Evolutionary conservation across 2,329 filamentous ascomycete species (phyloP), one percentile per base, ranked within the genome.

Genomic region (Sclerotinia borealis): DNA sequence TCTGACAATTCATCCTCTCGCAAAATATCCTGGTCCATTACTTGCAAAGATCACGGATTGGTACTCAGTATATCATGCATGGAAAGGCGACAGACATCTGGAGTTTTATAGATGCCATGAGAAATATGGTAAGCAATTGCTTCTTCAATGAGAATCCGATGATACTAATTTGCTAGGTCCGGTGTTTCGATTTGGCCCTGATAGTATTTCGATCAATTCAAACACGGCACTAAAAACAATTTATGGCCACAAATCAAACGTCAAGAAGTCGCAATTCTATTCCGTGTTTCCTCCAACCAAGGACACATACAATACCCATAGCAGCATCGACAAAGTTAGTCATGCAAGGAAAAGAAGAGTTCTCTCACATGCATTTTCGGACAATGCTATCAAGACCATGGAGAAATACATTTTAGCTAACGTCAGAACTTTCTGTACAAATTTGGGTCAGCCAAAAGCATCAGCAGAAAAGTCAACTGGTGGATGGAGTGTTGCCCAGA

Each of bases 191-290:
- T 90, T 89, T 68, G 89, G 89, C 0, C 91, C 91, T 50, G 91
- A 92, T 75, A 85, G 84, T 65, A 78, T 96, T 48, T 91, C 87
- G 1, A 85, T 96, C 78, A 93, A 95, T 79, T 87, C 85, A 61
- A 83, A 83, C 65, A 81, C 82, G 9, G 88, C 89, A 0, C 78
- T 91, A 64, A 85, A 85, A 73, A 82, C 85, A 22, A 87, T 89
- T 66, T 87, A 88, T 75, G 84, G 85, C 67, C 85, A 86, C 77
- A 79, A 79, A 55, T 75, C 83, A 73, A 87, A 87, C 65, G 84
- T 88, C 36, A 78, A 81, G 75, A 91, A 91, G 77, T 82, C 87
- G 47, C 81, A 86, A 68, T 91, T 91, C 77, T 91, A 91, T 77
- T 83, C 89, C 68, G 86, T 86, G 47, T 91, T 90, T 73, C 85